Percentiles rank a stretch among this genome's conserved stretches.
Conservation (phyloP, 2,329 filamentous ascomycete genomes). For the Verticillium albo-atrum region DNA sequence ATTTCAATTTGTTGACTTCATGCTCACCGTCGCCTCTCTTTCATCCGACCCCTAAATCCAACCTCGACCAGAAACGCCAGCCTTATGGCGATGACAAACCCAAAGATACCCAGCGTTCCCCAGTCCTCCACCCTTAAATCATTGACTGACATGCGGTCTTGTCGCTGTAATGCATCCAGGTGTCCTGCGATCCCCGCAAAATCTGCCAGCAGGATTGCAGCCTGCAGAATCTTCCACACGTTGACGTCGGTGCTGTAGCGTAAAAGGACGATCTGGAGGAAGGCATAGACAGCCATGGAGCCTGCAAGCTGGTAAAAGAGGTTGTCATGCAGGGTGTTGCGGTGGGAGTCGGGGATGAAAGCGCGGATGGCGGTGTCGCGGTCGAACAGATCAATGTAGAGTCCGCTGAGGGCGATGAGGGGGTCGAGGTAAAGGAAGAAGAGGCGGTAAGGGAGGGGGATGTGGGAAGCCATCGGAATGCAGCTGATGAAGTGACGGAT, state of each 20-base stretch:
- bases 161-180: conserved; percentile 4
- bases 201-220: conserved; percentile 15
- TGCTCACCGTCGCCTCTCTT: not conserved
- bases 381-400: conserved; percentile 13
- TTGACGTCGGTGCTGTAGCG: conserved; percentile 13
- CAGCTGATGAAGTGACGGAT: not conserved
- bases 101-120: not conserved
- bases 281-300: conserved; percentile 11
- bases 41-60: not conserved
- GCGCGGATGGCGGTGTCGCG: conserved; percentile 8
- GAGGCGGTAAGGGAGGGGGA: conserved; percentile 10
- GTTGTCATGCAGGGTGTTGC: conserved; percentile 12
- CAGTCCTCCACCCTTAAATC: conserved; percentile 5
- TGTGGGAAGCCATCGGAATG: not conserved
- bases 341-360: conserved; percentile 6
- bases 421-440: conserved; percentile 17
- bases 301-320: conserved; percentile 16
- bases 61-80: not conserved
- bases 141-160: conserved; percentile 8
- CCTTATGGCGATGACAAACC: not conserved
- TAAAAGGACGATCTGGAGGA: conserved; percentile 12
- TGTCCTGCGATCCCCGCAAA: conserved; percentile 13
- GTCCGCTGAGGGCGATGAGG: conserved; percentile 14
- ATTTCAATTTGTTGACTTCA: too few species aligned
- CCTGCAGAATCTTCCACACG: conserved; percentile 15